Conservation (phyloP, 2,329 filamentous ascomycete genomes). For the Aspergillus piperis region DNA sequence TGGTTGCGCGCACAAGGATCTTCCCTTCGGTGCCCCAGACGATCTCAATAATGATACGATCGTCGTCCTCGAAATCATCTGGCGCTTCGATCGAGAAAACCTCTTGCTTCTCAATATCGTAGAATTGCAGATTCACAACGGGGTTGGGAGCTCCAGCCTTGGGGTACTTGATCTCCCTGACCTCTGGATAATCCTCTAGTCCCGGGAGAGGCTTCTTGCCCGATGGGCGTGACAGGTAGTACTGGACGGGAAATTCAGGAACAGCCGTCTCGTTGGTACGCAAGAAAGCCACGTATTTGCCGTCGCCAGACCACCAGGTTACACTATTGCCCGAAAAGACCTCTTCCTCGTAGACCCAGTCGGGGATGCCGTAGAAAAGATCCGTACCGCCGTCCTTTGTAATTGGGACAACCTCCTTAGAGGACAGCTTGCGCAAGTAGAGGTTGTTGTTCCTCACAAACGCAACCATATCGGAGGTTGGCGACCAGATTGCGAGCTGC, state of each 20-base stretch:
- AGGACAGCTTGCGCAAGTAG: slow-evolving; percentile 70
- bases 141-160: slow-evolving; percentile 95
- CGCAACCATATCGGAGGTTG: slow-evolving; percentile 80
- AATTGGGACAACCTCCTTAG: slow-evolving; percentile 66
- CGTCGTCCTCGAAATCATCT: slow-evolving; percentile 74
- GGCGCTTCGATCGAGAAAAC: slow-evolving; percentile 77
- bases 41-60: slow-evolving; percentile 89
- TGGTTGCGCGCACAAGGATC: slow-evolving; percentile 86
- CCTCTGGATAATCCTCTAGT: slow-evolving; percentile 86
- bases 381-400: slow-evolving; percentile 84
- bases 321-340: slow-evolving; percentile 77
- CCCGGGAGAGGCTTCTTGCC: slow-evolving; percentile 67
- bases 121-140: slow-evolving; percentile 83
- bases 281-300: slow-evolving; percentile 85
- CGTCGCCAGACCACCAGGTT: slow-evolving; percentile 94
- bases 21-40: slow-evolving; percentile 81
- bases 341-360: slow-evolving; percentile 95
- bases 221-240: slow-evolving; percentile 85
- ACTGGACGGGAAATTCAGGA: slow-evolving; percentile 88
- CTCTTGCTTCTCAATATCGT: slow-evolving; percentile 75
- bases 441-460: slow-evolving; percentile 91
- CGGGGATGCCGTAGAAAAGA: slow-evolving; percentile 92
- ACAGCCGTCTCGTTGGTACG: slow-evolving; percentile 92
- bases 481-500: slow-evolving; percentile 88
- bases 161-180: slow-evolving; percentile 92